Evolutionary conservation across 2,329 filamentous ascomycete genomes (phyloP), one percentile per base, ranked within the genome.

Genomic region (Thermomyces lanuginosus): DNA sequence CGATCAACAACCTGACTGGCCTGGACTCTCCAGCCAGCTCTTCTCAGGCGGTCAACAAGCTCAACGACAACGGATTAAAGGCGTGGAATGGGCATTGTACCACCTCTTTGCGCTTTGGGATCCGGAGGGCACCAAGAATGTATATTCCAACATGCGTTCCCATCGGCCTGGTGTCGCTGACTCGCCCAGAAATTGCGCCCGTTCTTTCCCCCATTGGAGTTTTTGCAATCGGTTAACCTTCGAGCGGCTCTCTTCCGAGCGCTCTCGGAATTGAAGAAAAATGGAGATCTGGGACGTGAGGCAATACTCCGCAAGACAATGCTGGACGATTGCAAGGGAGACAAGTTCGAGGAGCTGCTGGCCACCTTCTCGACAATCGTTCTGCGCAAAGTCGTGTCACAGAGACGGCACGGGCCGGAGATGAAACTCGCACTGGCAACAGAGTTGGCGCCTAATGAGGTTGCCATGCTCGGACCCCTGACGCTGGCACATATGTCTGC

Each of bases 281-380:
- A 72, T 55, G 84, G 83, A 16, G 61, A 76, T 1, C 61, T 95
- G 6, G 80, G 82, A 3, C 66, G 80, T 26, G 83, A 92, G 44
- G 68, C 69, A 0, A 68, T 91, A 1, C 56, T 95, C 16, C 72
- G 89, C 27, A 93, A 92, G 58, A 92, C 82, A 0, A 92, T 93
- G 80, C 61, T 98, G 27, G 89, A 98, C 46, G 86, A 98, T 42
- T 98, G 89, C 56, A 84, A 78, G 38, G 86, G 86, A 4, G 83
- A 92, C 29, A 75, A 81, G 36, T 69, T 95, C 29, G 83, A 84
- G 46, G 89, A 98, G 45, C 58, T 92, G 1, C 63, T 95, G 15
- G 72, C 81, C 3, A 63, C 72, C 1, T 91, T 98, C 42, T 93
- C 86, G 1, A 79, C 78, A 8, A 69, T 72, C 0, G 83, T 92